A percentile compares a stretch with the other conserved stretches of the same genome.
These are phyloP conservation scores for Acer negundo DNA, from an alignment of 345 rosid species.

Conservation along the genomic window DNA sequence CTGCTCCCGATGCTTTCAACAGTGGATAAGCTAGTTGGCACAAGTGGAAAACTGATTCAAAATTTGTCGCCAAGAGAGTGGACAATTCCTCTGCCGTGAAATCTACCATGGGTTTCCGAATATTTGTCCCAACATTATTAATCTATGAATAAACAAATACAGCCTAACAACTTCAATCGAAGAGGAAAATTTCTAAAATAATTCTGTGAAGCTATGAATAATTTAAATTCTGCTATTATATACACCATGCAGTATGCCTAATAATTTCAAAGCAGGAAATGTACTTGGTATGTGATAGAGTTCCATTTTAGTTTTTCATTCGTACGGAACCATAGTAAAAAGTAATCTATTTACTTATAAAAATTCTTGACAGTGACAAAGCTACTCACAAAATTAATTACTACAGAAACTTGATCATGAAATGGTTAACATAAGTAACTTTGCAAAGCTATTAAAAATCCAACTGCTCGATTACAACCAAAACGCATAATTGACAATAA, in stretches of 20 bases:
- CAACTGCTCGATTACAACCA: not conserved
- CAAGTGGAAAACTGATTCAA: slow-evolving; percentile 74
- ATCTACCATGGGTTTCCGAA: slow-evolving; percentile 67
- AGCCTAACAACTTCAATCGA: not conserved
- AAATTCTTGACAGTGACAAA: no score
- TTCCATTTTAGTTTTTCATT: not conserved
- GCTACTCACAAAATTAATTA: not conserved
- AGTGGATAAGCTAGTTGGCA: slow-evolving; percentile 76
- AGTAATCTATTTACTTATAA: no score
- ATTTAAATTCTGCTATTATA: not conserved
- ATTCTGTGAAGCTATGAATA: not conserved
- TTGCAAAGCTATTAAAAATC: not conserved
- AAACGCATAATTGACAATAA: not conserved
- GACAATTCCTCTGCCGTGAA: slow-evolving; percentile 60
- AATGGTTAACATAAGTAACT: not conserved
- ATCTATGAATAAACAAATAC: slow-evolving; percentile 37
- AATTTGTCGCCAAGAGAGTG: slow-evolving; percentile 59
- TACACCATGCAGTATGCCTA: not conserved
- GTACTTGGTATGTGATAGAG: not conserved
- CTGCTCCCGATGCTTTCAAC: slow-evolving; percentile 56
- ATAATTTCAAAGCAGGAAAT: not conserved
- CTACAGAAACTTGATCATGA: not conserved
- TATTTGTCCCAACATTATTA: slow-evolving; percentile 76
- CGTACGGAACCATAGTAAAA: not conserved
- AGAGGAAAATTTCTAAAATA: not conserved